These are phyloP conservation scores for Populus deltoides DNA, from an alignment of 345 rosid genomes.

Conservation along the genomic window DNA sequence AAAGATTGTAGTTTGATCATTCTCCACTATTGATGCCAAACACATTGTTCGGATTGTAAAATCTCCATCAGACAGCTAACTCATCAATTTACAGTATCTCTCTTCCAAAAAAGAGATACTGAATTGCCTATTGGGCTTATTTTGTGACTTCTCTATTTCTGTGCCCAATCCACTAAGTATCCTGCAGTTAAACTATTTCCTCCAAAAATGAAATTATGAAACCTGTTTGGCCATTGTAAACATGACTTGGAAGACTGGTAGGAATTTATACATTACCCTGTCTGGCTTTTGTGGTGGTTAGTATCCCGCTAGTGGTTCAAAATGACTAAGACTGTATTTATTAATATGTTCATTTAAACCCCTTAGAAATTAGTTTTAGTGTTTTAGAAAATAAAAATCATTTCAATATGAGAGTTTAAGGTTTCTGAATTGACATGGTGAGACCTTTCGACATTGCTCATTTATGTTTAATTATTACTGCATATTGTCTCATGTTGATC, in stretches of 20 bases:
- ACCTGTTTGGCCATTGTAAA: neutral
- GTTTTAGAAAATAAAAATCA: no score
- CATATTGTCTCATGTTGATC: conserved; percentile 8
- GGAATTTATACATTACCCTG: neutral
- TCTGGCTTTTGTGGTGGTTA: neutral
- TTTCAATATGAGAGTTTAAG: neutral
- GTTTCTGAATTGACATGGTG: neutral
- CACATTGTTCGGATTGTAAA: neutral
- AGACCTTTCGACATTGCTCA: neutral
- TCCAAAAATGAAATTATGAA: neutral
- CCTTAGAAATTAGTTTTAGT: no score
- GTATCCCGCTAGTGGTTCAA: neutral
- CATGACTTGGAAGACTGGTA: neutral
- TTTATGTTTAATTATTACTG: neutral
- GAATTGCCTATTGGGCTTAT: neutral
- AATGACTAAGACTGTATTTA: neutral
- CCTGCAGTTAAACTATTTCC: neutral
- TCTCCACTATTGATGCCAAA: neutral
- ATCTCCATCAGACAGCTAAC: neutral
- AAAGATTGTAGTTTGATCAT: conserved; percentile 12
- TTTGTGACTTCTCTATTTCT: neutral
- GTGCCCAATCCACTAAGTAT: neutral
- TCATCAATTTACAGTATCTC: neutral
- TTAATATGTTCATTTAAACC: neutral
- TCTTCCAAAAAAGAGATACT: neutral